Evolutionary conservation across 163 green algal genomes (phyloP).

Genomic region (Prototheca stagnorum): DNA sequence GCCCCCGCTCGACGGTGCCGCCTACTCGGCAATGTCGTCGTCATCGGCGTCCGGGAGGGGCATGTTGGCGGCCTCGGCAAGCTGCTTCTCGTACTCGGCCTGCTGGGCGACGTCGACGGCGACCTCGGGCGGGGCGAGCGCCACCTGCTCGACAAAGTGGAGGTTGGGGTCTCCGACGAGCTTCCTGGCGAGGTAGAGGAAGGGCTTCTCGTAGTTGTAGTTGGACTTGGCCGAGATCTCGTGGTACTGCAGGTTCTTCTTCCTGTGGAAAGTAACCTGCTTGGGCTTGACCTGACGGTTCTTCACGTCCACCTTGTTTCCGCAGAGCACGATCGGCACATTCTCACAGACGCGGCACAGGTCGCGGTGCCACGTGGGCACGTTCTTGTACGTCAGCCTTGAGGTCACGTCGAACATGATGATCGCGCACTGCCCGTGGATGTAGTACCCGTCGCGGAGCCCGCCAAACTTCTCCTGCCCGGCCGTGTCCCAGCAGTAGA

Average conservation of each 20-base stretch:
- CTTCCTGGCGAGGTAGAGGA: slow-evolving; percentile 97
- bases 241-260: slow-evolving; percentile 99
- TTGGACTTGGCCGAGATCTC: slow-evolving; percentile 99
- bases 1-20: too few relatives aligned
- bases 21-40: slow-evolving; percentile 56
- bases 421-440: slow-evolving; percentile 98
- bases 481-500: slow-evolving; percentile 99
- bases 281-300: slow-evolving; percentile 99
- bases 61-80: slow-evolving; percentile 65
- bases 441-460: slow-evolving; percentile 99
- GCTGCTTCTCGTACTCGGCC: slow-evolving; percentile 82
- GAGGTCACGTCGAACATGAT: slow-evolving; percentile 99
- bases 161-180: slow-evolving; percentile 89
- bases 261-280: slow-evolving; percentile 79
- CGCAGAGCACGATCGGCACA: slow-evolving; percentile 98
- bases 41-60: slow-evolving; percentile 91
- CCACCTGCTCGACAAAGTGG: slow-evolving; percentile 94
- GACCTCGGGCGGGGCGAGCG: slow-evolving; percentile 87
- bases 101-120: slow-evolving; percentile 86
- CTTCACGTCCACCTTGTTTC: slow-evolving; percentile 99
- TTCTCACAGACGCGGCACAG: slow-evolving; percentile 99
- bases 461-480: slow-evolving; percentile 99
- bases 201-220: slow-evolving; percentile 99
- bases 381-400: slow-evolving; percentile 98
- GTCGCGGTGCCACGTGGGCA: slow-evolving; percentile 97